Conservation (phyloP, 306 rosid genomes). For the Vigna mungo region DNA sequence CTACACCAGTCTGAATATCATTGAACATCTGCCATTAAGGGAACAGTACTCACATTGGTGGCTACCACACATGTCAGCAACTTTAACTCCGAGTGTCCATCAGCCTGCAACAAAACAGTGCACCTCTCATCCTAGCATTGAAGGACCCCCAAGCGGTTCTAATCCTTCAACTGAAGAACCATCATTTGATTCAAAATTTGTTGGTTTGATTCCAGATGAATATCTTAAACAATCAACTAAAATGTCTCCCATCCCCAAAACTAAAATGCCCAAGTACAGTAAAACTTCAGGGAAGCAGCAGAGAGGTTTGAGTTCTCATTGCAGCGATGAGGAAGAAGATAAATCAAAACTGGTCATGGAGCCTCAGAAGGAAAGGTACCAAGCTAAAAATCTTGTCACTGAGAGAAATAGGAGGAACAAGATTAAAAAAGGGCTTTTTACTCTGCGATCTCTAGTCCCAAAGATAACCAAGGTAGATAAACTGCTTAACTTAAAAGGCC, state of each 20-base stretch:
- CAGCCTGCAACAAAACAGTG: conserved; percentile 41
- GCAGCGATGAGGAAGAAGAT: conserved; percentile 48
- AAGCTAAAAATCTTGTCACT: conserved; percentile 70
- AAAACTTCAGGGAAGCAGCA: conserved; percentile 44
- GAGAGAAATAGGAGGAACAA: conserved; percentile 88
- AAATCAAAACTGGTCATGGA: conserved; percentile 36
- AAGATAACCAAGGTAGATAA: conserved; percentile 78
- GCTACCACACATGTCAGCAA: conserved; percentile 28
- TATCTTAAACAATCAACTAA: conserved; percentile 39
- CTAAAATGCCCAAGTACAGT: conserved; percentile 30
- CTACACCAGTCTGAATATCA: conserved; percentile 41
- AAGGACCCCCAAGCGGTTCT: conserved; percentile 65
- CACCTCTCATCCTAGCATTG: conserved; percentile 58
- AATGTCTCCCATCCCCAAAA: conserved; percentile 39
- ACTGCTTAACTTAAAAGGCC: conserved; percentile 8
- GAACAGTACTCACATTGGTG: conserved; percentile 31
- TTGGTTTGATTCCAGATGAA: conserved; percentile 32
- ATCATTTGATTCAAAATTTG: conserved; percentile 50
- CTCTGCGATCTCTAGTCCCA: conserved; percentile 83
- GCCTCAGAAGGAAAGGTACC: conserved; percentile 50
- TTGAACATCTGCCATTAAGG: conserved; percentile 43
- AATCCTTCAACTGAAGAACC: conserved; percentile 60
- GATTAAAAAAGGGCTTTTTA: conserved; percentile 59
- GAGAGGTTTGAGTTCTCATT: conserved; percentile 38
- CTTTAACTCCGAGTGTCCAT: conserved; percentile 47